Evolutionary conservation across 1,284 basidiomycete species (phyloP).

Genomic region (Papiliotrema laurentii): DNA sequence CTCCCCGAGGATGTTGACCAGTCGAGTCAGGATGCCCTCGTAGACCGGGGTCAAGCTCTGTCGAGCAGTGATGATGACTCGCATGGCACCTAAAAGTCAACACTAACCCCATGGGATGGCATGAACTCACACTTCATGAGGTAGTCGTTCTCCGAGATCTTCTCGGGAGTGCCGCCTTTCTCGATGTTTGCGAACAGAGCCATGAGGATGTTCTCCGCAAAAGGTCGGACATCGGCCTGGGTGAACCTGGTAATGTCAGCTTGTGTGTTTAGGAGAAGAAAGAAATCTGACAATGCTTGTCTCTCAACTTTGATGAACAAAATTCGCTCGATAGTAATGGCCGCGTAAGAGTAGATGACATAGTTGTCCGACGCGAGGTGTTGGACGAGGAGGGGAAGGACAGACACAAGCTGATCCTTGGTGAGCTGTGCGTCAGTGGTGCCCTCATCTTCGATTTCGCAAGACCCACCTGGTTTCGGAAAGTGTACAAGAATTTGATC

Average conservation of each 20-base stretch:
- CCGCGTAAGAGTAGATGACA: conserved; percentile 62
- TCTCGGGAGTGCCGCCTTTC: conserved; percentile 76
- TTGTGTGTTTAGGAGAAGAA: not conserved
- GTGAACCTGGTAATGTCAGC: conserved; percentile 62
- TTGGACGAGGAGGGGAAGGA: conserved; percentile 79
- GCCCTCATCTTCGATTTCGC: not conserved
- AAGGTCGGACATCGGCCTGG: conserved; percentile 77
- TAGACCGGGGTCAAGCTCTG: conserved; percentile 68
- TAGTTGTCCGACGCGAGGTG: conserved; percentile 79
- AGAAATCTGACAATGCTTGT: conserved; percentile 52
- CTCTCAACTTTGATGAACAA: conserved; percentile 77
- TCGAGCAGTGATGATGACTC: conserved; percentile 83
- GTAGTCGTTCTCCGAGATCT: conserved; percentile 96
- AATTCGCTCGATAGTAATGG: conserved; percentile 74
- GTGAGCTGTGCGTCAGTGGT: conserved; percentile 60
- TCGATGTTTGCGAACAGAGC: conserved; percentile 79
- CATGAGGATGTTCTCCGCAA: conserved; percentile 70
- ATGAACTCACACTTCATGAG: conserved; percentile 82
- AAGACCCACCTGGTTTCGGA: conserved; percentile 76
- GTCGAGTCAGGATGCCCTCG: conserved; percentile 63
- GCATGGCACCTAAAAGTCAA: conserved; percentile 68
- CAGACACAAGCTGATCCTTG: conserved; percentile 87
- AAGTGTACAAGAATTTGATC: conserved; percentile 88
- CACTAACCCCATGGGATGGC: not conserved
- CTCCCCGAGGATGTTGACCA: conserved; percentile 76